Evolutionary conservation across 2,329 filamentous ascomycete species (phyloP).

Genomic region (Fusarium sp.): DNA sequence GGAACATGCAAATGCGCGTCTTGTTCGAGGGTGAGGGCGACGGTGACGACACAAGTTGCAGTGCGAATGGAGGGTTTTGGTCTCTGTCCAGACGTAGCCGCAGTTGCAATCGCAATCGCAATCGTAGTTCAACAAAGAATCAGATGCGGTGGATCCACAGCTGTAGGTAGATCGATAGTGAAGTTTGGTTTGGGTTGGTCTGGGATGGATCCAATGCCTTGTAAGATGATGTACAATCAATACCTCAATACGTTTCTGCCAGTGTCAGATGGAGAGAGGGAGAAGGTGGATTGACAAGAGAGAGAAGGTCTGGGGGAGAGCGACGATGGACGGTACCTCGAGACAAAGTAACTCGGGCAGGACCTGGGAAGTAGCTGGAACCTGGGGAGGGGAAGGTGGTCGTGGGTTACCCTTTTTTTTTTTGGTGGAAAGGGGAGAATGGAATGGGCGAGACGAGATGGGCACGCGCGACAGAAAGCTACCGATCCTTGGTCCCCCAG

Average conservation of each 20-base stretch:
- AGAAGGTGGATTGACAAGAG: constrained; percentile 42
- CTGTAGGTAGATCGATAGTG: constrained; percentile 25
- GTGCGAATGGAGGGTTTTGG: constrained; percentile 22
- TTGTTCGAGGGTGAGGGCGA: constrained; percentile 28
- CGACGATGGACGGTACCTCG: constrained; percentile 55
- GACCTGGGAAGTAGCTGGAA: constrained; percentile 51
- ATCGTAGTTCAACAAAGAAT: constrained; percentile 27
- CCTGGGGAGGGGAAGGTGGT: constrained; percentile 51
- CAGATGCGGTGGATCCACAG: constrained; percentile 48
- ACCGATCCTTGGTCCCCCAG: constrained; percentile 31
- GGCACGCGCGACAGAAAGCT: constrained; percentile 49
- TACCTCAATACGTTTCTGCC: constrained; percentile 35
- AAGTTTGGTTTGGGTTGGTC: constrained; percentile 25
- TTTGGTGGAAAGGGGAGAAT: constrained; percentile 52
- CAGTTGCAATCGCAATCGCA: constrained; percentile 27
- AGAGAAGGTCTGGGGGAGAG: constrained; percentile 43
- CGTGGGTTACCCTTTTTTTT: constrained; percentile 54
- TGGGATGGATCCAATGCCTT: constrained; percentile 19
- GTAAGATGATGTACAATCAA: constrained; percentile 42
- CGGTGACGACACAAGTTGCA: constrained; percentile 40
- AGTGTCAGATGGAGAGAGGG: constrained; percentile 38
- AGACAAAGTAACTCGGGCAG: constrained; percentile 58
- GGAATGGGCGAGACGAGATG: constrained; percentile 50
- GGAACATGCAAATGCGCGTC: constrained; percentile 39
- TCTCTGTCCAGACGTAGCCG: constrained; percentile 24